Conservation (phyloP, 768 basidiomycete genomes). For the Termitomyces titanicus region DNA sequence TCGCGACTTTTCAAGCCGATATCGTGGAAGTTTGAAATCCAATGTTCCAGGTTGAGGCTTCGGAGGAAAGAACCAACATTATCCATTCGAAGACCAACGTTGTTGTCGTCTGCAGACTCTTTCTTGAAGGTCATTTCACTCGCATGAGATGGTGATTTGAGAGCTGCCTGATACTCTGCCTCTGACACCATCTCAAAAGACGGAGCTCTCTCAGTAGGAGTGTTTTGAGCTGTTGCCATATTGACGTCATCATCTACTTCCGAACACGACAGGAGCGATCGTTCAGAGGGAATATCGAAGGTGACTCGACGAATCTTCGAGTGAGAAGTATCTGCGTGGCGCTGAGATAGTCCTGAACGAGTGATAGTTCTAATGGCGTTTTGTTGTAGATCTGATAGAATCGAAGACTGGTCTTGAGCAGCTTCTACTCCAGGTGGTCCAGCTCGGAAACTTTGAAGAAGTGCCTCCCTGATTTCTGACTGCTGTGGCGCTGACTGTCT, state of each 20-base stretch:
- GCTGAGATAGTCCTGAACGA: neutral
- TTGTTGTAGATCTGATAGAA: neutral
- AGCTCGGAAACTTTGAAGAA: neutral
- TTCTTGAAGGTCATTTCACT: neutral
- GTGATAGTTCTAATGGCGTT: neutral
- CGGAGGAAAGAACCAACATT: neutral
- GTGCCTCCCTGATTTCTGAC: neutral
- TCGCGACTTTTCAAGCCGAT: neutral
- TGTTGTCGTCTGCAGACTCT: neutral
- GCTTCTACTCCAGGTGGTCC: neutral
- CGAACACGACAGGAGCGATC: neutral
- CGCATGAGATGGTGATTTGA: neutral
- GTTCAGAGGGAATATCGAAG: neutral
- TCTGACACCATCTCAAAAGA: neutral
- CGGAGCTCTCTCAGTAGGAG: neutral
- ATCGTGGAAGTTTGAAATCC: neutral
- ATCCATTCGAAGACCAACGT: neutral
- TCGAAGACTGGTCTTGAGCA: neutral
- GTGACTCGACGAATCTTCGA: neutral
- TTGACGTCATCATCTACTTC: neutral
- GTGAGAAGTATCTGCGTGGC: neutral
- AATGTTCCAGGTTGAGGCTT: neutral
- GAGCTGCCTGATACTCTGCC: neutral
- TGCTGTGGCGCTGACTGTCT: neutral
- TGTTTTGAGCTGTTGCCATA: neutral